Percentiles rank a stretch among this genome's conserved stretches.
phyloP scores from a whole-genome alignment of 2,329 filamentous ascomycete genomes.

The Epichloe gansuensis region DNA sequence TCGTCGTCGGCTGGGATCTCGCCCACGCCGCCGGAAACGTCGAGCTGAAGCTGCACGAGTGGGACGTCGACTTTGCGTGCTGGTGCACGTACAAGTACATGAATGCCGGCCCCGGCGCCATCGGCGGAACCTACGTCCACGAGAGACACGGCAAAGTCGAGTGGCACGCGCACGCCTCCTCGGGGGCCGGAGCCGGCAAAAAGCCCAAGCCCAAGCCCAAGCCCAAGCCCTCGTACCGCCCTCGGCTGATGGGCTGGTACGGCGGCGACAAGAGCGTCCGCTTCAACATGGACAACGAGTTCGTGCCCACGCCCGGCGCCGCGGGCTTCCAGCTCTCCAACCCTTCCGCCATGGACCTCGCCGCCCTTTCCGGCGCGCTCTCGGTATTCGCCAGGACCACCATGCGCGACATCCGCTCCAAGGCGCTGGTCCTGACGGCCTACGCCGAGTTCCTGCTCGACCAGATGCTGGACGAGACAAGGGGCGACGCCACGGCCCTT shows the following conservation, averaged over 20 bases:
- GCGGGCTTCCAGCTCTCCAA: conserved; percentile 79
- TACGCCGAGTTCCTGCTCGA: conserved; percentile 61
- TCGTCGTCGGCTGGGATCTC: conserved; percentile 76
- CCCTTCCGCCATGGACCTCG: conserved; percentile 63
- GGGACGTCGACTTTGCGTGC: conserved; percentile 81
- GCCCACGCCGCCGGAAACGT: conserved; percentile 82
- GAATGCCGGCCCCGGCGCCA: conserved; percentile 71
- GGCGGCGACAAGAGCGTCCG: conserved; percentile 63
- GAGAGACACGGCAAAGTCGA: conserved; percentile 52
- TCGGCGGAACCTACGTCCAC: conserved; percentile 72
- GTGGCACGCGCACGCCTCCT: conserved; percentile 3
- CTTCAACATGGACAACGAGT: conserved; percentile 74
- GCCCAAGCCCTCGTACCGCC: conserved; percentile 34
- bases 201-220: too few species aligned
- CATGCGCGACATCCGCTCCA: conserved; percentile 55
- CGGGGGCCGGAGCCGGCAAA: conserved; percentile 10
- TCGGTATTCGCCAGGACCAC: conserved; percentile 60
- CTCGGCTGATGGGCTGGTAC: conserved; percentile 74
- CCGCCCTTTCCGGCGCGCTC: conserved; percentile 59
- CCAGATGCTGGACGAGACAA: conserved; percentile 23
- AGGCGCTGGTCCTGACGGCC: conserved; percentile 59
- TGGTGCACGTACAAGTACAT: conserved; percentile 97
- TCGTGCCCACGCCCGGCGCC: conserved; percentile 65
- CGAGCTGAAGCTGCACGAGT: conserved; percentile 65
- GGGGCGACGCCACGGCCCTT: conserved; percentile 19